Base-by-base conservation (phyloP, 73 alveolate genomes). In the Diophrys sp. region DNA sequence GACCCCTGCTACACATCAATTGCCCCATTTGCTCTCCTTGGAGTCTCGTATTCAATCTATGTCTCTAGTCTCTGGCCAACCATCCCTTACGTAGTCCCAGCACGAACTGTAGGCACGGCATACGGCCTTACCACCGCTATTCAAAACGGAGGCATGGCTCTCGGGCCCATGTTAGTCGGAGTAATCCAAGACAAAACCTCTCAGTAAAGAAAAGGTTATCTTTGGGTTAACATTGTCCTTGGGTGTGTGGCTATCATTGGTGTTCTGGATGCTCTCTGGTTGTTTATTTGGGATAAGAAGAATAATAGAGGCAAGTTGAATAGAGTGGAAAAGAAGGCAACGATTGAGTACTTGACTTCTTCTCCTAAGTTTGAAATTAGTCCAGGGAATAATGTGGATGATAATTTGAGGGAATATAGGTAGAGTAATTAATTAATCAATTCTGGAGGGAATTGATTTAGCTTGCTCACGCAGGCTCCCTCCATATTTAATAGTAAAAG, bases 11-110 rank as follows among this genome's bases (percentile, higher is more conserved):
- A 71, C 28, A 11, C 14, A 0, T 62, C 66, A 31, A 26, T 27
- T 54, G 75, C 32, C 27, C 91, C 94, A 14, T 77, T 90, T 2
- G 81, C 77, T n/a, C 23, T 87, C n/a, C 76, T 87, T 66, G 98
- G 97, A 31, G 68, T 93, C 28, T 87, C 89, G 54, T 93, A 80
- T 69, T 82, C 95, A 26, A 80, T 93, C 33, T 93, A 93, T 81
- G 97, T 90, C 14, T 87, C 96, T 1, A 93, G 88, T 0, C 73
- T 93, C 33, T 90, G 96, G 96, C 88, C 95, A 14, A 80, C 93
- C n/a, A 83, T 93, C 78, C 97, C 98, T 33, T 91, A 87, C 69
- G 82, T 87, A 23, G 93, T 88, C 27, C 88, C 82, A 62, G 85
- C 93, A 56, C 76, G 83, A 70, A 74, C 90, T 11, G 93, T 93